A percentile compares a stretch with the other conserved stretches of the same genome.
Evolutionary conservation across 2,329 filamentous ascomycete genomes (phyloP).

Genomic region (Talaromyces albobiverticillius): DNA sequence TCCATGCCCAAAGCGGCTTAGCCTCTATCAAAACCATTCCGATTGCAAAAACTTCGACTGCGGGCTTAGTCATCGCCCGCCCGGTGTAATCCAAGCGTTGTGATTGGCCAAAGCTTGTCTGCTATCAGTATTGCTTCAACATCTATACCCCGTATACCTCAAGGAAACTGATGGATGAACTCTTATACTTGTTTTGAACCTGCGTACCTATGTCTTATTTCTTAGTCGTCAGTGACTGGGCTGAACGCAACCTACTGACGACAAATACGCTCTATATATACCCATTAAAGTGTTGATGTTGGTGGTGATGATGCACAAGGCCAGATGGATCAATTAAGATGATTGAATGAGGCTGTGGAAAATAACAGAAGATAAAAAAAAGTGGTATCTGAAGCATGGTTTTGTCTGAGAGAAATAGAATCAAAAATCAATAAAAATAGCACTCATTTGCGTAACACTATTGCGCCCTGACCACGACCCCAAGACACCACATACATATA

Average conservation of each 20-base stretch:
- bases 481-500: neutral
- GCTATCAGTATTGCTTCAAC: too few species aligned
- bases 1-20: slow-evolving; percentile 10
- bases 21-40: slow-evolving; percentile 6
- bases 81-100: neutral
- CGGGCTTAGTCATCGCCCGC: slow-evolving; percentile 4
- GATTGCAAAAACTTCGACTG: neutral
- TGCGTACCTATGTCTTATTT: neutral
- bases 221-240: too few species aligned
- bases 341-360: too few species aligned
- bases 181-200: neutral
- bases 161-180: neutral
- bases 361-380: too few species aligned
- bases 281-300: too few species aligned
- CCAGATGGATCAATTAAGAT: too few species aligned
- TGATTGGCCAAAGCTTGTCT: neutral
- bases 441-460: neutral
- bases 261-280: too few species aligned
- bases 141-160: neutral
- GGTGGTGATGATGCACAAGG: too few species aligned
- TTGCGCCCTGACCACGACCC: neutral
- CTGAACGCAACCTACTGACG: too few species aligned
- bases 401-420: too few species aligned
- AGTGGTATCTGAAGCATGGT: too few species aligned
- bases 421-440: neutral